Evolutionary conservation across 768 basidiomycete genomes (phyloP).

Genomic region (Podaxis sp.): DNA sequence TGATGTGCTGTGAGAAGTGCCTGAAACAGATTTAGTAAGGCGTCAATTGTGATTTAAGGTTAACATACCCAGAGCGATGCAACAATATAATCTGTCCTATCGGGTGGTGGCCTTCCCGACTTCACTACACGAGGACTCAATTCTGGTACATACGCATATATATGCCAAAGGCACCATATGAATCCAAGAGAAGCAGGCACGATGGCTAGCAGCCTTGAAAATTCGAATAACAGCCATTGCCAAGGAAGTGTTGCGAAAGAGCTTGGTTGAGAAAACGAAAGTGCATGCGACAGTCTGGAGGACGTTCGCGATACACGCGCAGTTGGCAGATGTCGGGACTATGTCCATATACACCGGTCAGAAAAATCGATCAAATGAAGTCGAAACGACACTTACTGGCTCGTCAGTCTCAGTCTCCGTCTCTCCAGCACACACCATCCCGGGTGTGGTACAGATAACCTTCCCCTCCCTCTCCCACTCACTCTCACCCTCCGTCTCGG

Average conservation of each 20-base stretch:
- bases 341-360: not conserved
- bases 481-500: constrained; percentile 3
- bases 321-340: constrained; percentile 70
- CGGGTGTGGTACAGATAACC: constrained; percentile 63
- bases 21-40: constrained; percentile 34
- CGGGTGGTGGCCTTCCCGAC: constrained; percentile 46
- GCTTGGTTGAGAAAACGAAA: constrained; percentile 25
- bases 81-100: constrained; percentile 62
- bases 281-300: not conserved
- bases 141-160: constrained; percentile 28
- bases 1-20: constrained; percentile 85
- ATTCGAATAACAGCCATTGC: constrained; percentile 62
- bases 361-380: constrained; percentile 3
- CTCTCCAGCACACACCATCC: constrained; percentile 62
- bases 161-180: constrained; percentile 56
- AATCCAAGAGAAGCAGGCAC: constrained; percentile 72
- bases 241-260: constrained; percentile 32
- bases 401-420: constrained; percentile 81
- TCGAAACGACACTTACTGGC: constrained; percentile 47
- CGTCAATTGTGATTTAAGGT: not conserved
- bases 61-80: constrained; percentile 68
- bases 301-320: constrained; percentile 36
- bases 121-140: not conserved
- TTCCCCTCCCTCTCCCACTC: constrained; percentile 23
- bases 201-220: constrained; percentile 66